A percentile compares a stretch with the other conserved stretches of the same genome.
These are phyloP conservation scores for Calycina marina DNA, from an alignment of 2,329 filamentous ascomycete species.

Conservation along the genomic window DNA sequence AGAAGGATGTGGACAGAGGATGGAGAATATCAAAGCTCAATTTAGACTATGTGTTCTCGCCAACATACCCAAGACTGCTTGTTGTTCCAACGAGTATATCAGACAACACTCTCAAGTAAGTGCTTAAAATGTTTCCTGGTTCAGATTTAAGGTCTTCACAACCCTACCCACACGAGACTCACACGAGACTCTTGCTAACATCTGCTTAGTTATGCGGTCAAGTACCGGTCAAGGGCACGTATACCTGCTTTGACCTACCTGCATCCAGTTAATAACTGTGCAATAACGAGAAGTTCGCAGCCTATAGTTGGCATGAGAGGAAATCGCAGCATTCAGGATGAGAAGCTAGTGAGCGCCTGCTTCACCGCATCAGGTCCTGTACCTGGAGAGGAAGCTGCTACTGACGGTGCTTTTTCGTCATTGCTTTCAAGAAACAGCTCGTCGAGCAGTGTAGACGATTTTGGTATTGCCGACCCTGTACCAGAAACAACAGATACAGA, in stretches of 20 bases:
- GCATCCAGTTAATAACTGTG: conserved; percentile 94
- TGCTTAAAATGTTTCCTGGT: not conserved
- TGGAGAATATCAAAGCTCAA: conserved; percentile 93
- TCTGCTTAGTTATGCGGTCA: conserved; percentile 53
- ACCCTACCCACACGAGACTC: no score
- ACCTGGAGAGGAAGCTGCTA: conserved; percentile 15
- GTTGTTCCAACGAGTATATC: conserved; percentile 81
- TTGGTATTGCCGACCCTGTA: conserved; percentile 17
- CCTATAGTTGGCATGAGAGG: conserved; percentile 74
- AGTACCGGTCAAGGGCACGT: conserved; percentile 75
- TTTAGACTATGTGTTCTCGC: conserved; percentile 75
- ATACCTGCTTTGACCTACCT: conserved; percentile 87
- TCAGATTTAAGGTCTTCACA: no score
- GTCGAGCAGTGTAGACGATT: conserved; percentile 36
- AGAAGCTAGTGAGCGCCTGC: conserved; percentile 82
- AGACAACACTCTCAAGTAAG: conserved; percentile 74
- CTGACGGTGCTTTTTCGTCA: no score
- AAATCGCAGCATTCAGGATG: conserved; percentile 89
- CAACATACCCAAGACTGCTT: conserved; percentile 78
- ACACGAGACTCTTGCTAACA: no score
- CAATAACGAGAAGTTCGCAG: conserved; percentile 88
- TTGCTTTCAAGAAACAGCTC: conserved; percentile 25
- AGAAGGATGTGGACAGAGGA: conserved; percentile 43
- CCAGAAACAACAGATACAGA: conserved; percentile 48
- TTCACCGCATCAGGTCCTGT: conserved; percentile 48